These are phyloP conservation scores for Ogataea hybrid DNA, from an alignment of 1,139 yeast genomes.

Conservation along the genomic window DNA sequence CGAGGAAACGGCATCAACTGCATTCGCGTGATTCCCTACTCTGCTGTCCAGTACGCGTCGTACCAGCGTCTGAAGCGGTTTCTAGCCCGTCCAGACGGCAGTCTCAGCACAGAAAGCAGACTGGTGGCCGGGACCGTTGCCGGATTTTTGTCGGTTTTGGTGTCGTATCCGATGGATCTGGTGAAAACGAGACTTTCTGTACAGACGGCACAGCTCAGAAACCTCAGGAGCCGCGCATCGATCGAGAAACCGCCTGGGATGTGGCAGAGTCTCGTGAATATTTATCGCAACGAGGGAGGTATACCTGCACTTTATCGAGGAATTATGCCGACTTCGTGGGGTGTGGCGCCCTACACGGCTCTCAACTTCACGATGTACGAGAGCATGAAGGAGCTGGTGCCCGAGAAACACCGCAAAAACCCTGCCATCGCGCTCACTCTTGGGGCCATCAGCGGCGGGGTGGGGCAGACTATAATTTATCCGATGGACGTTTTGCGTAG, in stretches of 20 bases:
- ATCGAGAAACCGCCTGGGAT: slow-evolving; percentile 61
- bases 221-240: slow-evolving; percentile 35
- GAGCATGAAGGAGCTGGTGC: slow-evolving; percentile 55
- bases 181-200: slow-evolving; percentile 87
- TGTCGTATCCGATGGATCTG: slow-evolving; percentile 89
- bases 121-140: slow-evolving; percentile 77
- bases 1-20: slow-evolving; percentile 92
- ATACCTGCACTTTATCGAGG: slow-evolving; percentile 78
- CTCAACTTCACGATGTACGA: slow-evolving; percentile 91
- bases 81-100: slow-evolving; percentile 36
- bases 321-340: slow-evolving; percentile 80
- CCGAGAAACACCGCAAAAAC: slow-evolving; percentile 35
- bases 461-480: slow-evolving; percentile 77
- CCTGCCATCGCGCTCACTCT: slow-evolving; percentile 63
- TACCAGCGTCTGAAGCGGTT: slow-evolving; percentile 67
- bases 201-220: slow-evolving; percentile 71
- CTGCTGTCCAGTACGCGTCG: slow-evolving; percentile 91
- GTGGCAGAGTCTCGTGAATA: slow-evolving; percentile 51
- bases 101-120: slow-evolving; percentile 51
- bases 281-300: slow-evolving; percentile 81
- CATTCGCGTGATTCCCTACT: slow-evolving; percentile 85
- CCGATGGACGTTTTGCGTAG: slow-evolving; percentile 89
- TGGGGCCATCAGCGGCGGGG: slow-evolving; percentile 89
- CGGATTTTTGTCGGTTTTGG: slow-evolving; percentile 77
- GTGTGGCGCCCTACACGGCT: slow-evolving; percentile 96